phyloP scores from a whole-genome alignment of 1,139 yeast genomes.

The Diutina mesorugosa region DNA sequence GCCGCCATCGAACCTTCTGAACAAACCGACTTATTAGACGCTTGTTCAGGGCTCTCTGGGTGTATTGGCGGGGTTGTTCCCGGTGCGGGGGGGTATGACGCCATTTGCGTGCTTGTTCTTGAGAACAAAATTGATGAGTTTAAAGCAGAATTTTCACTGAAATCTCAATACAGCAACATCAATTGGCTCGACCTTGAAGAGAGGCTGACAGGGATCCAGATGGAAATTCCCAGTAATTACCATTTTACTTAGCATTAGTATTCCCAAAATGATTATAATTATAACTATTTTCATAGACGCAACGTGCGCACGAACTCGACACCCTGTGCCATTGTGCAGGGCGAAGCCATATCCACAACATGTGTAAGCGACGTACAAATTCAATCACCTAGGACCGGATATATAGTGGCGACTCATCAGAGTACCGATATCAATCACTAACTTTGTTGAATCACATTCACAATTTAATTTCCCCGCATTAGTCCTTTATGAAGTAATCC shows the following conservation, averaged over 20 bases:
- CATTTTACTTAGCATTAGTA: not conserved
- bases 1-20: conserved; percentile 81
- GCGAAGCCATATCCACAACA: not conserved
- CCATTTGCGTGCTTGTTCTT: conserved; percentile 59
- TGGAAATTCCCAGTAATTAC: conserved; percentile 12
- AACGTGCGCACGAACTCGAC: not conserved
- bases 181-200: conserved; percentile 56
- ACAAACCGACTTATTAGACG: conserved; percentile 64
- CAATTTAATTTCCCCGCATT: not conserved
- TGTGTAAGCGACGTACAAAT: not conserved
- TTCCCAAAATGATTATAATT: not conserved
- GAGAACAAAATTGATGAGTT: conserved; percentile 31
- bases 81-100: conserved; percentile 98
- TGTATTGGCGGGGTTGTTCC: conserved; percentile 93
- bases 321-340: not conserved
- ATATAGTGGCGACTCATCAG: no score
- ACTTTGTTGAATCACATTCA: not conserved
- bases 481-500: not conserved
- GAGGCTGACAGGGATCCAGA: conserved; percentile 39
- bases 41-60: conserved; percentile 45
- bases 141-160: conserved; percentile 14
- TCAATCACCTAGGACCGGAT: no score
- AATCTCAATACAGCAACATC: conserved; percentile 26
- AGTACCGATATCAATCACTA: no score
- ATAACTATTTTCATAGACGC: not conserved